Evolutionary conservation across 2,329 filamentous ascomycete species (phyloP).

Genomic region (Meredithiella fracta): DNA sequence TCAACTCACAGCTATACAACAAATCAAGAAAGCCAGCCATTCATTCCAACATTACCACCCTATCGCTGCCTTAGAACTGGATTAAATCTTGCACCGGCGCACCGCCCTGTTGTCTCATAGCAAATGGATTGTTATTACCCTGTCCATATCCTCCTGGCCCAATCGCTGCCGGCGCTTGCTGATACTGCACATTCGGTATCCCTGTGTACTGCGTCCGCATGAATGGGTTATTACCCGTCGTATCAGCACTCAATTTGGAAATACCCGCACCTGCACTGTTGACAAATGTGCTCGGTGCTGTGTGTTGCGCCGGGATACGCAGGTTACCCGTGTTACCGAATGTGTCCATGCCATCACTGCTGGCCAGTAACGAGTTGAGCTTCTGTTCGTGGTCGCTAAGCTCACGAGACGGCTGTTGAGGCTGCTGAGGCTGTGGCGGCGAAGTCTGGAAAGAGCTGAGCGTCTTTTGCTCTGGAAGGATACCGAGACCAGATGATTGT

Average conservation of each 20-base stretch:
- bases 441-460: constrained; percentile 36
- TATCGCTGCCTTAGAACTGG: constrained; percentile 48
- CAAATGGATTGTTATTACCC: constrained; percentile 38
- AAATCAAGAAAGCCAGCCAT: too few species aligned
- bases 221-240: constrained; percentile 81
- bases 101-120: constrained; percentile 29
- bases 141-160: constrained; percentile 36
- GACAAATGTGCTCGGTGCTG: constrained; percentile 86
- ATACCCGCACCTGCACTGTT: constrained; percentile 83
- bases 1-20: too few species aligned
- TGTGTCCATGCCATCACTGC: constrained; percentile 86
- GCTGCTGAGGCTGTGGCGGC: constrained; percentile 24
- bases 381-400: constrained; percentile 50
- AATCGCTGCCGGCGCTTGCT: constrained; percentile 37
- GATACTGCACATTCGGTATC: constrained; percentile 44
- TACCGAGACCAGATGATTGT: constrained; percentile 53
- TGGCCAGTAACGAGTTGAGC: constrained; percentile 72
- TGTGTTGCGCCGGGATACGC: constrained; percentile 91
- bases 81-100: constrained; percentile 42
- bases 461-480: constrained; percentile 71
- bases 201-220: constrained; percentile 70
- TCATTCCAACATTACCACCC: too few species aligned
- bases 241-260: constrained; percentile 49
- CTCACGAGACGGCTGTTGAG: constrained; percentile 38
- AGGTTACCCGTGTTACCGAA: constrained; percentile 95